Percentiles rank a stretch among this genome's conserved stretches.
Evolutionary conservation across 2,329 filamentous ascomycete species (phyloP).

Genomic region (Spiromastix sp.): DNA sequence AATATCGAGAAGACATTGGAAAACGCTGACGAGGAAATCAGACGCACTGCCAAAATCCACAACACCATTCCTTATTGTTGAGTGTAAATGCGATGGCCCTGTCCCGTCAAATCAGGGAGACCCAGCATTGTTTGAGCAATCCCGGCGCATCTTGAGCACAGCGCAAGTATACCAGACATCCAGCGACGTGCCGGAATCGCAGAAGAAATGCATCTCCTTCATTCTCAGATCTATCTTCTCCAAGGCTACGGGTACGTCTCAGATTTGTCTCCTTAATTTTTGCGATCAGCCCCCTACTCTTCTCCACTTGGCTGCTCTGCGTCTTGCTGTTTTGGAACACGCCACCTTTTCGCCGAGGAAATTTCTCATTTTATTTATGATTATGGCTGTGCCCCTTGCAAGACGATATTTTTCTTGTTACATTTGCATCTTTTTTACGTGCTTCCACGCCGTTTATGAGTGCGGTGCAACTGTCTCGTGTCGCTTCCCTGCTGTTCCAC

Average conservation of each 20-base stretch:
- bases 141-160: slow-evolving; percentile 53
- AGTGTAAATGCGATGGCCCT: slow-evolving; percentile 79
- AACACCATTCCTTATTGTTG: slow-evolving; percentile 70
- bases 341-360: slow-evolving; percentile 1
- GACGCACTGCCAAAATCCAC: slow-evolving; percentile 62
- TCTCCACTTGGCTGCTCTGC: slow-evolving; percentile 3
- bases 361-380: slow-evolving; percentile 1
- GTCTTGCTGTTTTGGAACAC: slow-evolving; percentile 8
- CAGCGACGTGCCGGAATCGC: slow-evolving; percentile 56
- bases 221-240: slow-evolving; percentile 63
- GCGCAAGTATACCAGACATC: slow-evolving; percentile 67
- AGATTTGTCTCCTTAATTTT: slow-evolving; percentile 6
- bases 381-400: neutral
- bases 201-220: slow-evolving; percentile 63
- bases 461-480: no score
- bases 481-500: no score
- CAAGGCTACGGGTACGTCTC: slow-evolving; percentile 59
- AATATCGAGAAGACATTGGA: no score
- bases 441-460: no score
- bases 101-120: slow-evolving; percentile 61
- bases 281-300: slow-evolving; percentile 1
- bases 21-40: slow-evolving; percentile 34
- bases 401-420: slow-evolving; percentile 2
- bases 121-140: slow-evolving; percentile 53
- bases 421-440: slow-evolving; percentile 5